phyloP scores from a whole-genome alignment of 2,329 filamentous ascomycete species.

The Curvularia sp. region DNA sequence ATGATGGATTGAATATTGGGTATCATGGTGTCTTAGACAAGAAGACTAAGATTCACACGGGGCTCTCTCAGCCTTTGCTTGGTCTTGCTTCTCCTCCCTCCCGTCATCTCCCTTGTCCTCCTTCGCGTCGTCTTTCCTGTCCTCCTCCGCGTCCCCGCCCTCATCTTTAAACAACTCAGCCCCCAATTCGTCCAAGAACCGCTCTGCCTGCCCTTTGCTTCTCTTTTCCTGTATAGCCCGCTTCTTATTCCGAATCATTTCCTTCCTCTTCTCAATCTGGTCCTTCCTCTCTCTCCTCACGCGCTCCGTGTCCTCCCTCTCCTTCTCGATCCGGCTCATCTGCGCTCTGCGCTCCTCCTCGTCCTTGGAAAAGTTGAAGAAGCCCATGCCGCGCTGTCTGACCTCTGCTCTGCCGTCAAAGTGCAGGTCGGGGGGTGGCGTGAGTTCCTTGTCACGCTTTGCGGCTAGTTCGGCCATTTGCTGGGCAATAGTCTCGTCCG shows the following conservation, averaged over 20 bases:
- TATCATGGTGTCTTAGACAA: conserved; percentile 13
- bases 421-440: conserved; percentile 80
- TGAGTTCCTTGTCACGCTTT: conserved; percentile 79
- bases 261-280: conserved; percentile 68
- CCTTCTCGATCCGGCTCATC: conserved; percentile 75
- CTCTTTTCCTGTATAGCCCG: conserved; percentile 67
- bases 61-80: not conserved
- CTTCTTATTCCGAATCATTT: conserved; percentile 66
- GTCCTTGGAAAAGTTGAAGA: conserved; percentile 87
- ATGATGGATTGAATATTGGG: conserved; percentile 7
- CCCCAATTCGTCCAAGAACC: conserved; percentile 68
- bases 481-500: conserved; percentile 67
- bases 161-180: conserved; percentile 36
- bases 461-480: conserved; percentile 80
- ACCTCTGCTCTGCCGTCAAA: conserved; percentile 88
- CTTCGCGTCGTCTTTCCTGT: not conserved
- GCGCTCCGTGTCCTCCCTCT: conserved; percentile 72
- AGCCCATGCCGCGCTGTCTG: conserved; percentile 85
- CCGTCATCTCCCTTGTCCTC: not conserved
- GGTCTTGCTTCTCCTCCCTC: too few relatives aligned
- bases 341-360: conserved; percentile 71
- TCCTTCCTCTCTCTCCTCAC: conserved; percentile 57
- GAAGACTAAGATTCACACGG: not conserved
- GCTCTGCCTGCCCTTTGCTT: conserved; percentile 72
- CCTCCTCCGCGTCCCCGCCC: not conserved